phyloP scores from a whole-genome alignment of 441 rosid genomes.

The Dalechampia spathulata region DNA sequence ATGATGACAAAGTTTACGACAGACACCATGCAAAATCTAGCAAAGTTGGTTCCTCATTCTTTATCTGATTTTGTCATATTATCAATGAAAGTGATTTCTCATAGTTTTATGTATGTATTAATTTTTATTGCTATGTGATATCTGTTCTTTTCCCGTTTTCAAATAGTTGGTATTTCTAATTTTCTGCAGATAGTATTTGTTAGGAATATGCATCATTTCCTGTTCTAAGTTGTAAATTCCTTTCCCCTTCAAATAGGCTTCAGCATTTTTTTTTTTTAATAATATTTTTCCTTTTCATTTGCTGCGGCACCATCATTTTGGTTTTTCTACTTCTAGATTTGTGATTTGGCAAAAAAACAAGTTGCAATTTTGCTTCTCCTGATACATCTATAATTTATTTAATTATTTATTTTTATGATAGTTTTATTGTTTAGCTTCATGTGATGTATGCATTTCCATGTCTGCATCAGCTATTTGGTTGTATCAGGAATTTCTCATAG shows the following conservation, averaged over 20 bases:
- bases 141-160: too few species aligned
- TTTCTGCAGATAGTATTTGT: neutral
- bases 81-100: neutral
- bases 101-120: too few species aligned
- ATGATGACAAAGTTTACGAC: conserved; percentile 60
- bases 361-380: neutral
- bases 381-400: neutral
- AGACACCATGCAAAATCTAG: conserved; percentile 46
- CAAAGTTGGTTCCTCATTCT: conserved; percentile 52
- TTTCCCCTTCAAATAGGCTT: too few species aligned
- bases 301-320: neutral
- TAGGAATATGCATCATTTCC: too few species aligned
- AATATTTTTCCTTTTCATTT: neutral
- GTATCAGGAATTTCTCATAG: conserved; percentile 1
- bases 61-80: conserved; percentile 1
- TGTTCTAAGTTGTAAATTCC: too few species aligned
- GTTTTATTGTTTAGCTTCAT: neutral
- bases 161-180: neutral
- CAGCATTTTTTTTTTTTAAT: neutral
- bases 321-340: neutral
- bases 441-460: neutral
- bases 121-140: too few species aligned
- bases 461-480: neutral
- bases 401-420: neutral
- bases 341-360: neutral